Conservation (phyloP, 805 yeast genomes). For the Ogataea polymorpha region DNA sequence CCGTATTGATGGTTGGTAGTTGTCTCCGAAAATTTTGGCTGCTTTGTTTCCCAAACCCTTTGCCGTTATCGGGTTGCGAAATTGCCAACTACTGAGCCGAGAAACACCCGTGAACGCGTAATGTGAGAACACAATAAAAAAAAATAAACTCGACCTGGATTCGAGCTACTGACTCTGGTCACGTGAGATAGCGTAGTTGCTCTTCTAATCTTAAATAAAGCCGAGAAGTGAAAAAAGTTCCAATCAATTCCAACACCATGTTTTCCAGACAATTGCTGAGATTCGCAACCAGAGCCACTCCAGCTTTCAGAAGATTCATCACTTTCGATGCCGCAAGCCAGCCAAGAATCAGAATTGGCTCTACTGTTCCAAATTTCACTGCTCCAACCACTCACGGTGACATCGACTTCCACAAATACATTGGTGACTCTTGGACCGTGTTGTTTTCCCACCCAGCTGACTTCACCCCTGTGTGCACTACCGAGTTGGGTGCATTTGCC, state of each 20-base stretch:
- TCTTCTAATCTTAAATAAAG: neutral
- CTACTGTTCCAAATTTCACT: conserved; percentile 82
- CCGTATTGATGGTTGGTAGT: no score
- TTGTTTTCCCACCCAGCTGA: conserved; percentile 95
- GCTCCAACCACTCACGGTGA: conserved; percentile 82
- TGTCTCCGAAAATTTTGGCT: no score
- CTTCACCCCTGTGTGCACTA: conserved; percentile 95
- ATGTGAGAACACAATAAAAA: neutral
- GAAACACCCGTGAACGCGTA: neutral
- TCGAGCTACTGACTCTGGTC: neutral
- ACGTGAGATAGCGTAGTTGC: conserved; percentile 7
- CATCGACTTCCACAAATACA: conserved; percentile 81
- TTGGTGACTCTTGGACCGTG: conserved; percentile 84
- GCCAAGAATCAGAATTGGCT: conserved; percentile 73
- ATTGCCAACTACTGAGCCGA: neutral
- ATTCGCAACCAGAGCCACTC: conserved; percentile 12
- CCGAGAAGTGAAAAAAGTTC: neutral
- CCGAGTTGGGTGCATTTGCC: conserved; percentile 93
- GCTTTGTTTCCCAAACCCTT: no score
- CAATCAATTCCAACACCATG: conserved; percentile 11
- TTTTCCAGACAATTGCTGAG: conserved; percentile 23
- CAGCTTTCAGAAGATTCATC: conserved; percentile 29
- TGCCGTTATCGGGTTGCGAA: no score
- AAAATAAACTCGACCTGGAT: neutral
- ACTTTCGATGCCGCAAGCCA: conserved; percentile 52